Percentiles rank a stretch among this genome's conserved stretches.
Conservation (phyloP, 441 rosid genomes). For the Gossypium laxum region DNA sequence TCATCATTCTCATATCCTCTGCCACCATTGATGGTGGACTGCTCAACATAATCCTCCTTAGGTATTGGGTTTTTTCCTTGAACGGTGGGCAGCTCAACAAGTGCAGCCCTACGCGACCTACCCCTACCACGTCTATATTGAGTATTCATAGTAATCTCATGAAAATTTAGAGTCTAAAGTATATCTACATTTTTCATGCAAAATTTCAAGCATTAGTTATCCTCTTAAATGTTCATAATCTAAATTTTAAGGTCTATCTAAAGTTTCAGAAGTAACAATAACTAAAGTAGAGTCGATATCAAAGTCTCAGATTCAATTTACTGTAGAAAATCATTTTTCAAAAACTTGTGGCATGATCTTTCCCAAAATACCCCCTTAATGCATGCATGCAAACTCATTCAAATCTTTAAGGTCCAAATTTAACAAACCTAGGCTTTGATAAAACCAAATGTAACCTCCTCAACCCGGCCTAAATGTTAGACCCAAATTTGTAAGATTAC, state of each 20-base stretch:
- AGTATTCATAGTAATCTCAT: background rate
- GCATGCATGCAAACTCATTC: background rate
- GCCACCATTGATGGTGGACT: background rate
- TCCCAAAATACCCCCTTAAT: background rate
- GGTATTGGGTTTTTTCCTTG: background rate
- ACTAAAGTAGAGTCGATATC: background rate
- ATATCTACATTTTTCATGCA: background rate
- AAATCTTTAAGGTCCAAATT: too few species aligned
- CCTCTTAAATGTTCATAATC: background rate
- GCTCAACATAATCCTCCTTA: background rate
- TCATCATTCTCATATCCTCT: background rate
- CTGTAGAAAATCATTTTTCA: too few species aligned
- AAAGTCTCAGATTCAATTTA: background rate
- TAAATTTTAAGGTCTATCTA: background rate
- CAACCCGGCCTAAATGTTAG: too few species aligned
- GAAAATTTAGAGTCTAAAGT: background rate
- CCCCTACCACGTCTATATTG: background rate
- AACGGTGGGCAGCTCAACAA: background rate
- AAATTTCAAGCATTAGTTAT: background rate
- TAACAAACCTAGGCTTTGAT: background rate
- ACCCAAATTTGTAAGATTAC: too few species aligned
- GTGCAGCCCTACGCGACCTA: background rate
- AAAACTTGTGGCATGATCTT: background rate
- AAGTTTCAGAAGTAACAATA: background rate
- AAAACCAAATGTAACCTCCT: background rate